These are phyloP conservation scores for Chaetomiaceae sp. DNA, from an alignment of 2,329 filamentous ascomycete genomes.

Conservation along the genomic window DNA sequence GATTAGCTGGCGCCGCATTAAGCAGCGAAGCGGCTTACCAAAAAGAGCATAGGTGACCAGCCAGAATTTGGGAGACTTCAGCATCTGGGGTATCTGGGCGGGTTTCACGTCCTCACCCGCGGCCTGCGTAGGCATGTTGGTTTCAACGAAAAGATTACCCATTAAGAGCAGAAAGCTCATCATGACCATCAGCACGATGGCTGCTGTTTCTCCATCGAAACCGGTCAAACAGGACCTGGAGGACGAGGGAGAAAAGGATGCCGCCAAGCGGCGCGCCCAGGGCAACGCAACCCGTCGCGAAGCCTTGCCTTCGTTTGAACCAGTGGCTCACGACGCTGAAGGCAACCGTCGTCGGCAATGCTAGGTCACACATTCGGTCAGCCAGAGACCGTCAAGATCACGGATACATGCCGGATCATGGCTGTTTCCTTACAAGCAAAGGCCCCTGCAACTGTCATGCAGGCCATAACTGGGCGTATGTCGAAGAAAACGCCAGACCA, in stretches of 20 bases:
- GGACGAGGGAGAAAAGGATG: conserved; percentile 27
- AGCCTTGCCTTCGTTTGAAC: conserved; percentile 19
- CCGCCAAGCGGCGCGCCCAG: conserved; percentile 27
- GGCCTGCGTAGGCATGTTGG: conserved; percentile 11
- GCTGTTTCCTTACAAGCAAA: conserved; percentile 17
- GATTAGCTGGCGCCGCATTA: background rate
- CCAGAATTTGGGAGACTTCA: conserved; percentile 23
- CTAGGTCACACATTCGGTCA: conserved; percentile 10
- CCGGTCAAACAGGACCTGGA: conserved; percentile 23
- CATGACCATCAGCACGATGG: conserved; percentile 23
- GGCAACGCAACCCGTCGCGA: conserved; percentile 25
- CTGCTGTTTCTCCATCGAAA: conserved; percentile 21
- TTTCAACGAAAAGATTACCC: conserved; percentile 21
- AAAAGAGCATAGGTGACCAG: conserved; percentile 26
- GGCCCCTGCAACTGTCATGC: conserved; percentile 26
- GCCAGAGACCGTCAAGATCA: background rate
- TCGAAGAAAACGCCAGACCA: conserved; percentile 25
- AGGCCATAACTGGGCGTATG: conserved; percentile 28
- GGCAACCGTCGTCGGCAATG: conserved; percentile 24
- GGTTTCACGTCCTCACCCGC: conserved; percentile 5
- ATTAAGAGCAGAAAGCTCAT: conserved; percentile 18
- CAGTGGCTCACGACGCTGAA: conserved; percentile 26
- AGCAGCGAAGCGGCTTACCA: conserved; percentile 17
- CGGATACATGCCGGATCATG: background rate
- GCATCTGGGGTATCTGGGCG: conserved; percentile 5